phyloP scores from a whole-genome alignment of 305 asterid genomes.

The Andrographis paniculata region DNA sequence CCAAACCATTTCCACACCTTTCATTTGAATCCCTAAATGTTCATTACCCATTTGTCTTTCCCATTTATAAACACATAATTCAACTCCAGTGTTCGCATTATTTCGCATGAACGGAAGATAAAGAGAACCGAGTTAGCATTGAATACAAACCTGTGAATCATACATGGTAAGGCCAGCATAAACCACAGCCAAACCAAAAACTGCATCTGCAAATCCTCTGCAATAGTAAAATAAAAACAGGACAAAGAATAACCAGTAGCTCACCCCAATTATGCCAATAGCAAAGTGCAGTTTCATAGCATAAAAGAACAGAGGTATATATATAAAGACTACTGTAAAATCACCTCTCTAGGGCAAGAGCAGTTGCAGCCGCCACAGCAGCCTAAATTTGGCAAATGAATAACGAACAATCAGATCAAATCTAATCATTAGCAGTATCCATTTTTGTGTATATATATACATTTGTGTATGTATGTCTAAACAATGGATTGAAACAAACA shows the following conservation, averaged over 20 bases:
- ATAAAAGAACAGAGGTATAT: not conserved
- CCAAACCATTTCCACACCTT: too few relatives aligned
- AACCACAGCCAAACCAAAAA: slow-evolving; percentile 79
- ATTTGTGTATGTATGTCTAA: too few relatives aligned
- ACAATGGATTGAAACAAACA: not conserved
- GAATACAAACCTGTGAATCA: slow-evolving; percentile 79
- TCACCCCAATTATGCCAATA: slow-evolving; percentile 5
- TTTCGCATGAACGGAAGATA: not conserved
- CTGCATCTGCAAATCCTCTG: slow-evolving; percentile 85
- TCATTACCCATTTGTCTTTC: too few relatives aligned
- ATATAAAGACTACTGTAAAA: not conserved
- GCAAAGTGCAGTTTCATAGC: not conserved
- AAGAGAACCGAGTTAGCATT: slow-evolving; percentile 5
- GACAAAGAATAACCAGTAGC: not conserved
- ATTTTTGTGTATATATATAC: too few relatives aligned
- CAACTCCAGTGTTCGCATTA: not conserved
- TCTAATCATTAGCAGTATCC: too few relatives aligned
- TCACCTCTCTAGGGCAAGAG: slow-evolving; percentile 74
- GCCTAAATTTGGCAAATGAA: slow-evolving; percentile 38
- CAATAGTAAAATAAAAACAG: slow-evolving; percentile 16
- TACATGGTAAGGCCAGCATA: slow-evolving; percentile 79
- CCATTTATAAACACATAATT: not conserved
- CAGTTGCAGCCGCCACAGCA: slow-evolving; percentile 74
- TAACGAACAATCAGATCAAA: slow-evolving; percentile 14
- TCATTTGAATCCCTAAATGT: too few relatives aligned